These are phyloP conservation scores for Candida berthetii DNA, from an alignment of 805 yeast species.

Conservation along the genomic window DNA sequence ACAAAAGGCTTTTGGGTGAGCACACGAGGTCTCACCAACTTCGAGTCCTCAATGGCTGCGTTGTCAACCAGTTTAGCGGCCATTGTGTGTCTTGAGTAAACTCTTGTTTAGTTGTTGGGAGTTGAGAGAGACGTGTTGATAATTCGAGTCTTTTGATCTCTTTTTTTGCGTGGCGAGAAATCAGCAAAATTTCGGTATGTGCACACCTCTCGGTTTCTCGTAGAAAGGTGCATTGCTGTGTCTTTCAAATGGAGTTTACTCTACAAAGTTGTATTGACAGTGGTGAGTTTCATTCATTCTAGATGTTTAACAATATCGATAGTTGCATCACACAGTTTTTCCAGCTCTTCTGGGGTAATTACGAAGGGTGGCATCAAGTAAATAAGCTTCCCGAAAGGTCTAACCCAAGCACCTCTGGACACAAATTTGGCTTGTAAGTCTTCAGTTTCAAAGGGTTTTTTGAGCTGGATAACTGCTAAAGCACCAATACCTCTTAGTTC, in stretches of 20 bases:
- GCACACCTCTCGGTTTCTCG: too few relatives aligned
- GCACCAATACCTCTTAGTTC: conserved; percentile 18
- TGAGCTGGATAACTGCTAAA: conserved; percentile 17
- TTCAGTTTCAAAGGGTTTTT: conserved; percentile 8
- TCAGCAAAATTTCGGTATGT: too few relatives aligned
- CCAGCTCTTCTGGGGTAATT: conserved; percentile 12
- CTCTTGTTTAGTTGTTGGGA: too few relatives aligned
- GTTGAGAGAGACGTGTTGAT: too few relatives aligned
- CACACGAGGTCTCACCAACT: conserved; percentile 67
- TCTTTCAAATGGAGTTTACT: too few relatives aligned
- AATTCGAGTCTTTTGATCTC: too few relatives aligned
- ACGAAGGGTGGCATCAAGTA: conserved; percentile 23
- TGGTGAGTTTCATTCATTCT: too few relatives aligned
- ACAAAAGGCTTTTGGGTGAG: conserved; percentile 63
- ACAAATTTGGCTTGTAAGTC: conserved; percentile 16
- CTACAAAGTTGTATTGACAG: too few relatives aligned
- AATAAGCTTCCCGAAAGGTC: conserved; percentile 18
- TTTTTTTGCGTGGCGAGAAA: too few relatives aligned
- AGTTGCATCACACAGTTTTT: too few relatives aligned
- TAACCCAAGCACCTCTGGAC: conserved; percentile 13
- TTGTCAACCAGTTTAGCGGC: conserved; percentile 50
- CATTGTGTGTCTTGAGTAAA: conserved; percentile 1
- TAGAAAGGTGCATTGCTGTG: too few relatives aligned
- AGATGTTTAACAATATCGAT: too few relatives aligned
- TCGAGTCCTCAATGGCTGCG: conserved; percentile 65